These are phyloP conservation scores for Anthoceros angustus DNA, from an alignment of 225 moss, liverwort and hornwort genomes.

Conservation along the genomic window DNA sequence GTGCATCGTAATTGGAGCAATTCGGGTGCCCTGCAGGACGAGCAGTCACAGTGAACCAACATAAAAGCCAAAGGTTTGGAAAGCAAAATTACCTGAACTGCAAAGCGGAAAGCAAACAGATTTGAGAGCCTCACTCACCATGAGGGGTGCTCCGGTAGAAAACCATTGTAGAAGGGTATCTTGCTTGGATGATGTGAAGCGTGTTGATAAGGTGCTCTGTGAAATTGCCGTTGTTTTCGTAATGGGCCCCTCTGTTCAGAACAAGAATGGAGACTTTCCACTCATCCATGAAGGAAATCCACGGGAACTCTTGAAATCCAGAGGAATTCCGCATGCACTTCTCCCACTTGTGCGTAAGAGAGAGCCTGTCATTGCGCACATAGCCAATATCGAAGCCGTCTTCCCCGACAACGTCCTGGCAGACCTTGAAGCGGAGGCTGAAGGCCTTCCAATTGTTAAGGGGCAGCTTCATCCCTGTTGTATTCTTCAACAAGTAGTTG, in stretches of 20 bases:
- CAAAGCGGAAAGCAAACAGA: background rate
- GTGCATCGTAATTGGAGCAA: constrained; percentile 13
- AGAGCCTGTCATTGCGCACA: constrained; percentile 36
- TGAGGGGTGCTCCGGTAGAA: constrained; percentile 56
- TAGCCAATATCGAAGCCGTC: constrained; percentile 25
- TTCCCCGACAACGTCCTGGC: constrained; percentile 19
- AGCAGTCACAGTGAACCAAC: background rate
- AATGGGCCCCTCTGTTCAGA: constrained; percentile 71
- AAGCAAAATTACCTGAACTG: background rate
- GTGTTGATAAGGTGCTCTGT: constrained; percentile 22
- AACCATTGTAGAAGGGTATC: constrained; percentile 37
- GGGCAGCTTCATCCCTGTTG: constrained; percentile 1
- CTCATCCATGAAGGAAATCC: constrained; percentile 33
- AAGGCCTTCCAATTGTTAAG: background rate
- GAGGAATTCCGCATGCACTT: background rate
- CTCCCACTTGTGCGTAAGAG: constrained; percentile 2
- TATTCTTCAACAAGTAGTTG: constrained; percentile 5
- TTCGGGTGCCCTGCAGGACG: constrained; percentile 17
- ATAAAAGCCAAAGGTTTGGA: background rate
- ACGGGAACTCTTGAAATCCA: constrained; percentile 38
- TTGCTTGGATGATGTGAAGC: constrained; percentile 27
- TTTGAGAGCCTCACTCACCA: constrained; percentile 14
- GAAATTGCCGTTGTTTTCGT: constrained; percentile 30
- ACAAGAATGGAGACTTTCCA: constrained; percentile 39
- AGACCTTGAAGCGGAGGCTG: constrained; percentile 15